Conservation (phyloP, 441 rosid genomes). For the Gossypium laxum region DNA sequence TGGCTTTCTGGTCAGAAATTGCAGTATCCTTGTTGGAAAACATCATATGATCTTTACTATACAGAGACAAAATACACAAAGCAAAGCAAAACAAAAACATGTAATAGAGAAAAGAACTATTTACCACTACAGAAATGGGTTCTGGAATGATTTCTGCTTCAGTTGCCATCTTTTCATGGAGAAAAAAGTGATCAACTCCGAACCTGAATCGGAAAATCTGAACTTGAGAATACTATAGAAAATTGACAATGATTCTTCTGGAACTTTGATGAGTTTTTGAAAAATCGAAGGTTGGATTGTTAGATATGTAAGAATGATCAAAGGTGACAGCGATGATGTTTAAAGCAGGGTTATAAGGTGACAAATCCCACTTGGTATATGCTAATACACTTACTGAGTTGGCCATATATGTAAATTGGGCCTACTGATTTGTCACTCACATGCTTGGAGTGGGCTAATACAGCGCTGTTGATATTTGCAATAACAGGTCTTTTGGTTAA, state of each 20-base stretch:
- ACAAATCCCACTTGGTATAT: slow-evolving; percentile 38
- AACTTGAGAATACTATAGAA: slow-evolving; percentile 5
- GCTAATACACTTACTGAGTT: slow-evolving; percentile 36
- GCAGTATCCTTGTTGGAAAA: slow-evolving; percentile 2
- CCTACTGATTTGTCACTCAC: slow-evolving; percentile 33
- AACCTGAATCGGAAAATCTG: neutral
- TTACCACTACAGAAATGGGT: slow-evolving; percentile 36
- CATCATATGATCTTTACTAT: slow-evolving; percentile 8
- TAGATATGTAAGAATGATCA: slow-evolving; percentile 22
- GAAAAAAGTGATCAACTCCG: slow-evolving; percentile 10
- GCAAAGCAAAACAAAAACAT: slow-evolving; percentile 5
- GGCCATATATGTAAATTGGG: slow-evolving; percentile 28
- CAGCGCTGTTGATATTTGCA: slow-evolving; percentile 6
- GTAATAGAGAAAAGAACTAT: slow-evolving; percentile 12
- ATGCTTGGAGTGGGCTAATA: slow-evolving; percentile 17
- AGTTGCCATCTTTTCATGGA: slow-evolving; percentile 47
- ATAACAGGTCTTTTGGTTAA: neutral
- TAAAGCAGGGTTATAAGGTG: slow-evolving; percentile 30
- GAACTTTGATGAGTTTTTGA: slow-evolving; percentile 17
- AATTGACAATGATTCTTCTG: slow-evolving; percentile 5
- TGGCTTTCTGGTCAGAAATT: neutral
- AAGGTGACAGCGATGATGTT: slow-evolving; percentile 20
- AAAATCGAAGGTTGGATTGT: slow-evolving; percentile 22
- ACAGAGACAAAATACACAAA: neutral
- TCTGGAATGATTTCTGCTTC: slow-evolving; percentile 36